These are phyloP conservation scores for Penicillium sp. DNA, from an alignment of 2,329 filamentous ascomycete genomes.

Conservation along the genomic window DNA sequence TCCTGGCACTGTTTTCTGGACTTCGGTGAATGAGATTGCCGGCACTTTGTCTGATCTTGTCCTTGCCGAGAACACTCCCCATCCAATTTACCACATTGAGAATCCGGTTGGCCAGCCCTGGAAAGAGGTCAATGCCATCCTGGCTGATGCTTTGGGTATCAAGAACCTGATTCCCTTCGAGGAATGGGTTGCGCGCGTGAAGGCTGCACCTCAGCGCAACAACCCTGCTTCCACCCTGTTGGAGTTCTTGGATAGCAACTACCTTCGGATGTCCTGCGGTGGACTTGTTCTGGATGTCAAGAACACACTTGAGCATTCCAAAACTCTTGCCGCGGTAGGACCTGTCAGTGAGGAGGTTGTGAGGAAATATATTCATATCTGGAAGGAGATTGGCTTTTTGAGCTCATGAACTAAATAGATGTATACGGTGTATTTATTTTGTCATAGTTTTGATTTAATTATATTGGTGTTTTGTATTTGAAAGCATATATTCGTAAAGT, in stretches of 20 bases:
- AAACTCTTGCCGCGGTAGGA: constrained; percentile 27
- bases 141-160: constrained; percentile 37
- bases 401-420: too few species aligned
- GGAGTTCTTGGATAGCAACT: constrained; percentile 36
- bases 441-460: too few species aligned
- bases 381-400: constrained; percentile 34
- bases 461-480: too few species aligned
- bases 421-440: background rate
- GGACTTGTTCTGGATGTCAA: constrained; percentile 43
- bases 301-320: constrained; percentile 38
- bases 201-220: constrained; percentile 18
- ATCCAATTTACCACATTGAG: constrained; percentile 48
- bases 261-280: constrained; percentile 47
- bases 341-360: constrained; percentile 36
- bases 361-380: constrained; percentile 34
- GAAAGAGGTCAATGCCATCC: constrained; percentile 35
- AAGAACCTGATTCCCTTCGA: constrained; percentile 38
- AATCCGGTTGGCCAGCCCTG: constrained; percentile 46
- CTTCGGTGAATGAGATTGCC: constrained; percentile 47
- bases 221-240: constrained; percentile 32
- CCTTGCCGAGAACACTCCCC: constrained; percentile 14
- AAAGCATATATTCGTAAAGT: too few species aligned
- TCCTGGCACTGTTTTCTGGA: constrained; percentile 46
- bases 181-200: constrained; percentile 43
- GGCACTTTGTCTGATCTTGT: constrained; percentile 34